Percentiles rank a stretch among this genome's conserved stretches.
Evolutionary conservation across 2,329 filamentous ascomycete species (phyloP).

Genomic region (Aspergillus caelatus): DNA sequence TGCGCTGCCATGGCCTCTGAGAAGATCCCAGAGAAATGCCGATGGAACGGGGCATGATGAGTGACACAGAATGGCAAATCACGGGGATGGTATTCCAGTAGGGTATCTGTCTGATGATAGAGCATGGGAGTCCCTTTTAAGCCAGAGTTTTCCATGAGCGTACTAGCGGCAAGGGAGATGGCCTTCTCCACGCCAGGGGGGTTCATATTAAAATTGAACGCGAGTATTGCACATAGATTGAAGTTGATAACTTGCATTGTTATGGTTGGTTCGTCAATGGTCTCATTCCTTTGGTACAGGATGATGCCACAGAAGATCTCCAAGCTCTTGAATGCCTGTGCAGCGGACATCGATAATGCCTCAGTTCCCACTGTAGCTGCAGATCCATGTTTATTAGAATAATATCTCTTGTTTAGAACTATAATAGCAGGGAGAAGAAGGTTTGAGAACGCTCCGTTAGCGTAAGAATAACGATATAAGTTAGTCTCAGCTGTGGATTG

Average conservation of each 20-base stretch:
- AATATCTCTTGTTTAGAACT: background rate
- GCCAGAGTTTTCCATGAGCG: background rate
- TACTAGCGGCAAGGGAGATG: background rate
- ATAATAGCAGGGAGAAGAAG: background rate
- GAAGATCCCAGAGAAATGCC: background rate
- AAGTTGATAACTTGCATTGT: background rate
- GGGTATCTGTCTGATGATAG: background rate
- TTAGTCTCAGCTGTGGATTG: background rate
- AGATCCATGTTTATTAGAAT: background rate
- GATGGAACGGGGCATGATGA: background rate
- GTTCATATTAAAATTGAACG: background rate
- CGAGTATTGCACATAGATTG: background rate
- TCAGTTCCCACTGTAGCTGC: background rate
- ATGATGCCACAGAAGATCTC: background rate
- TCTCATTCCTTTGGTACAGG: background rate
- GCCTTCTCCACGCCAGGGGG: background rate
- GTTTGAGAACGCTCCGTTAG: background rate
- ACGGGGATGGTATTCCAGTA: background rate
- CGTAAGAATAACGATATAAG: background rate
- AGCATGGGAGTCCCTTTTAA: background rate
- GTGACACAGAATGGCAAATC: background rate
- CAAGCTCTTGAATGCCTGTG: background rate
- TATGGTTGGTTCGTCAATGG: background rate
- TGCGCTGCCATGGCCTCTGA: background rate
- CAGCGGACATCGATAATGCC: background rate